These are phyloP conservation scores for Zoysia matrella DNA, from an alignment of 202 grass and related monocot genomes.

Conservation along the genomic window DNA sequence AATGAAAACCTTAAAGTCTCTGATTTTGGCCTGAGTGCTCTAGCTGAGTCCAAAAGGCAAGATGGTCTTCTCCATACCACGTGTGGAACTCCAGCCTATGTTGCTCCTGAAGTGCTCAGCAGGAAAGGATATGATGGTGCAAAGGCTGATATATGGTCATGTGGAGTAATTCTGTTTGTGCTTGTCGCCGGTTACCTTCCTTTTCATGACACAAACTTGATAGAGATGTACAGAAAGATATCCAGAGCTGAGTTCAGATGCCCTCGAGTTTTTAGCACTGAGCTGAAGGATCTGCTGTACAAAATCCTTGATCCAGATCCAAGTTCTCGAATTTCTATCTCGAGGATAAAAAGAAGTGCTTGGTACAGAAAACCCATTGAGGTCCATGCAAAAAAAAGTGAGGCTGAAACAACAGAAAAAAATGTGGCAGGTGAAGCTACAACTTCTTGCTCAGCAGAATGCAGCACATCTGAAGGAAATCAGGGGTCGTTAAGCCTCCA, in stretches of 20 bases:
- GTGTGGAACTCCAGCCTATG: conserved; percentile 93
- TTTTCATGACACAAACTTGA: conserved; percentile 85
- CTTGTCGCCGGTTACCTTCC: conserved; percentile 83
- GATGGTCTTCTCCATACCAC: conserved; percentile 90
- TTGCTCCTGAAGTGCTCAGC: conserved; percentile 84
- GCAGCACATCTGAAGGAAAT: conserved; percentile 56
- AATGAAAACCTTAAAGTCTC: conserved; percentile 85
- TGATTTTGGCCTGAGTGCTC: conserved; percentile 93
- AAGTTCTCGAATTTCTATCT: conserved; percentile 67
- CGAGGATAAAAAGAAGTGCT: conserved; percentile 66
- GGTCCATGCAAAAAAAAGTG: conserved; percentile 42
- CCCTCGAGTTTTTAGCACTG: conserved; percentile 69
- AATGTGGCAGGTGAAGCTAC: conserved; percentile 39
- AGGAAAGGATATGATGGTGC: conserved; percentile 85
- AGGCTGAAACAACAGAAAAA: conserved; percentile 30
- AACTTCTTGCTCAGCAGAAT: conserved; percentile 35
- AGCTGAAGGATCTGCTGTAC: conserved; percentile 65
- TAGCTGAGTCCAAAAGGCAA: conserved; percentile 71
- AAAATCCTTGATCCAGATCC: conserved; percentile 84
- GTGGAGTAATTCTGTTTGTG: conserved; percentile 84
- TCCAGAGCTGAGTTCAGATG: conserved; percentile 71
- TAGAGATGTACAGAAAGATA: conserved; percentile 90
- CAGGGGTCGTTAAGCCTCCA: conserved; percentile 57
- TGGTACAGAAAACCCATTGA: conserved; percentile 65
- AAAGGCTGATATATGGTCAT: conserved; percentile 87